Percentiles rank a stretch among this genome's conserved stretches.
These are phyloP conservation scores for Posidonia oceanica DNA, from an alignment of 116 monocot genomes.

Conservation along the genomic window DNA sequence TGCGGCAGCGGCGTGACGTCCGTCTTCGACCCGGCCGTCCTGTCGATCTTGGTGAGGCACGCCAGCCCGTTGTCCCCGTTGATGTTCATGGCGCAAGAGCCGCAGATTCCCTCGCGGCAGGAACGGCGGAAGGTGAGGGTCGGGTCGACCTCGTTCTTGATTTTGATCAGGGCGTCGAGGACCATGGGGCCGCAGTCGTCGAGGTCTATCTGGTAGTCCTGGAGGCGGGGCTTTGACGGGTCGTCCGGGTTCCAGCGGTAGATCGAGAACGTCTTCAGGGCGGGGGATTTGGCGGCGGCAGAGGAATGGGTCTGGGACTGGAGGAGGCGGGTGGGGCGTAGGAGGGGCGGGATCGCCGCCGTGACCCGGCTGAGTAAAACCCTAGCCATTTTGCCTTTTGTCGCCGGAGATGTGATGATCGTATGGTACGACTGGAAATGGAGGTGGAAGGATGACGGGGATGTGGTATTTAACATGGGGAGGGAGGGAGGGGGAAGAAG, in stretches of 20 bases:
- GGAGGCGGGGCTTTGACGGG: conserved; percentile 50
- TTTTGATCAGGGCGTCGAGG: conserved; percentile 91
- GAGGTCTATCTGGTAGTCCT: conserved; percentile 77
- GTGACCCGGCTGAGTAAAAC: conserved; percentile 7
- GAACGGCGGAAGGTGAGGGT: conserved; percentile 79
- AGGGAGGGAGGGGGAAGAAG: too few relatives aligned
- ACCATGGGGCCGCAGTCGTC: conserved; percentile 88
- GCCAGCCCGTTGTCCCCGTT: conserved; percentile 89
- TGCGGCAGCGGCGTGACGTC: conserved; percentile 81
- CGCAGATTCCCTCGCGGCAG: conserved; percentile 96
- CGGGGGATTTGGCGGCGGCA: conserved; percentile 12
- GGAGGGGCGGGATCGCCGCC: not conserved
- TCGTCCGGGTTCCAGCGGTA: conserved; percentile 85
- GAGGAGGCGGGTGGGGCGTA: conserved; percentile 11
- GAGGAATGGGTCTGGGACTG: conserved; percentile 32
- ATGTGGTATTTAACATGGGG: too few relatives aligned
- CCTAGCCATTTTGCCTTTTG: not conserved
- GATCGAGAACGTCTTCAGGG: conserved; percentile 75
- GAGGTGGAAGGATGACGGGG: too few relatives aligned
- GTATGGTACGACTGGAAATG: too few relatives aligned
- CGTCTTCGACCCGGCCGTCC: conserved; percentile 6
- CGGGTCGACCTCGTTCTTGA: conserved; percentile 88
- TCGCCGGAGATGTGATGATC: not conserved
- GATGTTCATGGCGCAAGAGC: conserved; percentile 93
- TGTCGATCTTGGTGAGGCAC: conserved; percentile 78